Evolutionary conservation across 1,284 basidiomycete genomes (phyloP).

Genomic region (Puccinia horiana): DNA sequence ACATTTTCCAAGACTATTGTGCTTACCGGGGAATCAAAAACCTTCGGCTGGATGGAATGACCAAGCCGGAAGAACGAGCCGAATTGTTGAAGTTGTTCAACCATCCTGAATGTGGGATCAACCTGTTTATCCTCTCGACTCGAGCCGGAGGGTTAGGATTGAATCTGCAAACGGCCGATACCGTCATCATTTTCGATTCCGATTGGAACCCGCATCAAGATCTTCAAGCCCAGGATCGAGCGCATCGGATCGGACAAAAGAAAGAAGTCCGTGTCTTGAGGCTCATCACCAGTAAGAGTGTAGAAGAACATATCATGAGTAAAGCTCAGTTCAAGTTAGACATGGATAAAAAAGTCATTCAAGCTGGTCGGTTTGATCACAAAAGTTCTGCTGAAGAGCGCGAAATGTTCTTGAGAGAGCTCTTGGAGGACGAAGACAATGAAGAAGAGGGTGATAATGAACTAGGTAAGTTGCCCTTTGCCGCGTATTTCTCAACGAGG

Average conservation of each 20-base stretch:
- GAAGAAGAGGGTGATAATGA: constrained; percentile 58
- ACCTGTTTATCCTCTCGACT: constrained; percentile 94
- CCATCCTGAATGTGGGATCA: constrained; percentile 81
- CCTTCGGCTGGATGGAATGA: constrained; percentile 93
- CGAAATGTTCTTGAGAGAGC: constrained; percentile 82
- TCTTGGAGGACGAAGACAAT: constrained; percentile 58
- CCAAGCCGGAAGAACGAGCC: constrained; percentile 96
- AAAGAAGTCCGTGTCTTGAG: constrained; percentile 95
- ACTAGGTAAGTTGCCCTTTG: constrained; percentile 61
- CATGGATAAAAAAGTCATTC: constrained; percentile 99
- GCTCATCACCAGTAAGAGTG: constrained; percentile 96
- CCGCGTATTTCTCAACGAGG: not conserved
- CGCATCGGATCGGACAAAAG: constrained; percentile 99
- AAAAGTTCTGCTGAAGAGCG: constrained; percentile 97
- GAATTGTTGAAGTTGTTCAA: constrained; percentile 88
- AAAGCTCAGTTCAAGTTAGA: constrained; percentile 95
- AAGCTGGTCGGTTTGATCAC: constrained; percentile 98
- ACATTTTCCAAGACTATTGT: constrained; percentile 98
- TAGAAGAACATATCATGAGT: constrained; percentile 95
- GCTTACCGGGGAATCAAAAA: constrained; percentile 86
- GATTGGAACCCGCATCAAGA: constrained; percentile 90
- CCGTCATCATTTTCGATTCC: constrained; percentile 86
- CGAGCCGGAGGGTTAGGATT: constrained; percentile 95
- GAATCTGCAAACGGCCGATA: constrained; percentile 97
- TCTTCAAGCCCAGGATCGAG: constrained; percentile 75